phyloP scores from a whole-genome alignment of 2,329 filamentous ascomycete species.

The Canariomyces notabilis region DNA sequence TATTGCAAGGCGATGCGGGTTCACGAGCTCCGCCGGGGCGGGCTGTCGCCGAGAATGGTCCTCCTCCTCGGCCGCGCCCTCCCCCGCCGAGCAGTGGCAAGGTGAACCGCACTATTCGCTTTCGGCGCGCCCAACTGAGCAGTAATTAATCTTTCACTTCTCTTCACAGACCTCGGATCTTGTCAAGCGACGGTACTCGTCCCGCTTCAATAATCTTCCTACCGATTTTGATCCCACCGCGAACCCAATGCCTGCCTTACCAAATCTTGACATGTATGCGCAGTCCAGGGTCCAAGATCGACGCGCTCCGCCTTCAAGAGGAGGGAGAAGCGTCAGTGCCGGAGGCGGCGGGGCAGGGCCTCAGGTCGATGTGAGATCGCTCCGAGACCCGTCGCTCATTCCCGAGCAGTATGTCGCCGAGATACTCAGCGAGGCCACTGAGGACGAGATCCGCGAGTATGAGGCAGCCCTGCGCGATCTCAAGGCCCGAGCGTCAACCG shows the following conservation, averaged over 20 bases:
- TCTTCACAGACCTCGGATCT: conserved; percentile 64
- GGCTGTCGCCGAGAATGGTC: conserved; percentile 25
- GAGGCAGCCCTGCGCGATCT: conserved; percentile 70
- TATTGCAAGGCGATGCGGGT: conserved; percentile 45
- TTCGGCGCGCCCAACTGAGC: background rate
- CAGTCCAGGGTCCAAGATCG: conserved; percentile 36
- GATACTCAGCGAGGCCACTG: conserved; percentile 76
- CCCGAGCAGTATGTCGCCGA: conserved; percentile 74
- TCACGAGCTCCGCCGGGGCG: conserved; percentile 29
- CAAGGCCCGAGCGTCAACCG: conserved; percentile 71
- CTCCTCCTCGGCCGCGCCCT: conserved; percentile 40
- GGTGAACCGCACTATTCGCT: conserved; percentile 33
- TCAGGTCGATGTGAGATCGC: conserved; percentile 67
- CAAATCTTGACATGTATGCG: conserved; percentile 55
- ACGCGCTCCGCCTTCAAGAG: conserved; percentile 49
- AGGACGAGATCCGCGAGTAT: conserved; percentile 79
- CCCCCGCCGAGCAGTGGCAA: conserved; percentile 52
- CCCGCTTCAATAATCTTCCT: conserved; percentile 76
- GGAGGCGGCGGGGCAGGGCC: conserved; percentile 34
- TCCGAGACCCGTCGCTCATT: conserved; percentile 73
- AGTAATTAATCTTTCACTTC: conserved; percentile 13
- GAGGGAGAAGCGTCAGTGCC: conserved; percentile 39
- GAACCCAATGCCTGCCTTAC: conserved; percentile 67
- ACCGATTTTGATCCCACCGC: conserved; percentile 62
- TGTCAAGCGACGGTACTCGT: conserved; percentile 91